Conservation (phyloP, 2,329 filamentous ascomycete genomes). For the Fusarium tricinctum region DNA sequence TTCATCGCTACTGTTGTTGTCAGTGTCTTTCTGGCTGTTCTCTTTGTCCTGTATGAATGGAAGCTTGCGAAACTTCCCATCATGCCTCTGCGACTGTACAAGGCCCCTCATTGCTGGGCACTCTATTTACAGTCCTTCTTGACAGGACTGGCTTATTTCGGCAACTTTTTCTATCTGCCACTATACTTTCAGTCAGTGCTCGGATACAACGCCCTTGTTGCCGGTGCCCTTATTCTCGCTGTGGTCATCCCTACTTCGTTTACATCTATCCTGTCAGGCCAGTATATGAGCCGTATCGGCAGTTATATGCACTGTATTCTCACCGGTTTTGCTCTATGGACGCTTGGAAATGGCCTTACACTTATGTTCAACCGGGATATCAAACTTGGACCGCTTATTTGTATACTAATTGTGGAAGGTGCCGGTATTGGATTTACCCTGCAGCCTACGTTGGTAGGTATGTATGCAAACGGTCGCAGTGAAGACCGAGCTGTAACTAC, state of each 20-base stretch:
- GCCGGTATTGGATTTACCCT: background rate
- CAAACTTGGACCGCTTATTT: background rate
- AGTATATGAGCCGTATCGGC: slow-evolving; percentile 3
- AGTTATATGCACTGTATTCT: slow-evolving; percentile 6
- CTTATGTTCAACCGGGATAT: background rate
- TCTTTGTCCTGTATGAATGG: too few species aligned
- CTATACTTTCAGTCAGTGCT: background rate
- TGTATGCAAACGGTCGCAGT: slow-evolving; percentile 3
- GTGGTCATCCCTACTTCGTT: slow-evolving; percentile 8
- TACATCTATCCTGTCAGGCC: background rate
- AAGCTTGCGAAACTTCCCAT: too few species aligned
- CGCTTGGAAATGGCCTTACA: background rate
- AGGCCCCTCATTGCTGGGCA: too few species aligned
- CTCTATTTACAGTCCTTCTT: too few species aligned
- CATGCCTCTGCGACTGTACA: too few species aligned
- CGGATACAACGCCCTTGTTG: background rate
- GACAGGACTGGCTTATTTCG: too few species aligned
- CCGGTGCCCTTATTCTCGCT: background rate
- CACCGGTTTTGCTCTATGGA: background rate
- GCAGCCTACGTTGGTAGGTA: slow-evolving; percentile 1
- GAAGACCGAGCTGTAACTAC: slow-evolving; percentile 13
- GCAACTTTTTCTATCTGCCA: too few species aligned
- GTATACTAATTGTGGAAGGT: slow-evolving; percentile 4
- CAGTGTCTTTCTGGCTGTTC: too few species aligned
- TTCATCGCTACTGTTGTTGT: too few species aligned